Evolutionary conservation across 352 stramenopile genomes (phyloP).

Genomic region (Thraustochytrium striatum): DNA sequence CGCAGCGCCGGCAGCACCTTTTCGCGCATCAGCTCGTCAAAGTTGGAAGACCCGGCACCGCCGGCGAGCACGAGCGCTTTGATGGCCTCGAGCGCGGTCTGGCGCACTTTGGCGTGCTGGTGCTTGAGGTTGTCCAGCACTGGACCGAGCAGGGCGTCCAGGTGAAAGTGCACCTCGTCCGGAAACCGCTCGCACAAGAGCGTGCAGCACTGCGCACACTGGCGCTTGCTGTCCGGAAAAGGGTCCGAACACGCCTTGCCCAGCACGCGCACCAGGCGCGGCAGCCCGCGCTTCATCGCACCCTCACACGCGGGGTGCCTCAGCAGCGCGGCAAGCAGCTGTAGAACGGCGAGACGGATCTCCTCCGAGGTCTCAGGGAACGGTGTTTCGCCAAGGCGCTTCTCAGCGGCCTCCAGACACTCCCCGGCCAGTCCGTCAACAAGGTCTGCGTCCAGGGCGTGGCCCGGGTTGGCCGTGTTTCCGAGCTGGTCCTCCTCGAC

Average conservation of each 20-base stretch:
- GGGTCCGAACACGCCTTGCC: neutral
- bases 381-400: constrained; percentile 4
- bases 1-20: constrained; percentile 24
- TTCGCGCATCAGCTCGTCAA: constrained; percentile 27
- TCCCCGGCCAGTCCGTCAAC: neutral
- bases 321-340: constrained; percentile 16
- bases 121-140: constrained; percentile 5
- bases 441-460: neutral
- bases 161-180: neutral
- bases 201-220: neutral
- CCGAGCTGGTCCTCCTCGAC: neutral
- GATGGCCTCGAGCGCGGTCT: constrained; percentile 19
- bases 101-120: constrained; percentile 37
- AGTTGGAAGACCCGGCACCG: neutral
- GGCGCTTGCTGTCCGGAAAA: constrained; percentile 28
- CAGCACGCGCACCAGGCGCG: neutral
- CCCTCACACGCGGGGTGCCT: neutral
- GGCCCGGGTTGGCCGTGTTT: neutral
- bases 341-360: neutral
- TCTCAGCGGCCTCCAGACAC: neutral
- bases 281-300: neutral
- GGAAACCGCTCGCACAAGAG: neutral
- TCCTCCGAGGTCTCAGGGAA: constrained; percentile 29
- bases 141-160: constrained; percentile 10
- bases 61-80: constrained; percentile 24